These are phyloP conservation scores for Vinca major DNA, from an alignment of 305 asterid species.

Conservation along the genomic window DNA sequence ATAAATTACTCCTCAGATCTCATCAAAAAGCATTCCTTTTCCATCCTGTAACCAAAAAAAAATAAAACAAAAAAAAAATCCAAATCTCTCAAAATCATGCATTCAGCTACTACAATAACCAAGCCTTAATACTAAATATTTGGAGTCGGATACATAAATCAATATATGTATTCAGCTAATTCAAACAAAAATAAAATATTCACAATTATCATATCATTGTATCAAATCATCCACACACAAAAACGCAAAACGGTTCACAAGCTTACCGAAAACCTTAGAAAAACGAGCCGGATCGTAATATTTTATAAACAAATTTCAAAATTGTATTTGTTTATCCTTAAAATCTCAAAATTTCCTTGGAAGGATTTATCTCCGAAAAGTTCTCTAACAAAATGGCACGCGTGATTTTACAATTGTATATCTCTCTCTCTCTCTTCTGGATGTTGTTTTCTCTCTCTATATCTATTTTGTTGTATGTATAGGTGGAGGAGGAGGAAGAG, in stretches of 20 bases:
- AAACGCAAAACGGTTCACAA: background rate
- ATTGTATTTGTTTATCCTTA: constrained; percentile 7
- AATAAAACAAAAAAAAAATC: background rate
- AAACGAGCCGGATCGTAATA: constrained; percentile 41
- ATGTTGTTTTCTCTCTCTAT: background rate
- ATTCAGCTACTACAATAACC: too few species aligned
- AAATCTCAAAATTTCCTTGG: background rate
- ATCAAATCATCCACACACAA: background rate
- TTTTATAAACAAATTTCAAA: background rate
- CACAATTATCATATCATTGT: background rate
- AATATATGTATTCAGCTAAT: background rate
- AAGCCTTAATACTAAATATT: too few species aligned
- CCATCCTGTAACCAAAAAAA: constrained; percentile 11
- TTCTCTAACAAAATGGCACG: constrained; percentile 16
- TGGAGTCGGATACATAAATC: too few species aligned
- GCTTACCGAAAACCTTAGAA: constrained; percentile 40
- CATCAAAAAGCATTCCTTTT: constrained; percentile 10
- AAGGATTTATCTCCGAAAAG: constrained; percentile 18
- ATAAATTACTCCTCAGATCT: constrained; percentile 34
- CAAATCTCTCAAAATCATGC: background rate
- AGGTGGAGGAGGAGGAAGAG: too few species aligned
- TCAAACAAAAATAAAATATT: background rate
- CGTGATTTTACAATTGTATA: background rate
- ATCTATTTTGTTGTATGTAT: constrained; percentile 13
- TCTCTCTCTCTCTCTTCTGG: background rate